Conservation (phyloP, 148 eudicot genomes). For the Fallopia convolvulus region DNA sequence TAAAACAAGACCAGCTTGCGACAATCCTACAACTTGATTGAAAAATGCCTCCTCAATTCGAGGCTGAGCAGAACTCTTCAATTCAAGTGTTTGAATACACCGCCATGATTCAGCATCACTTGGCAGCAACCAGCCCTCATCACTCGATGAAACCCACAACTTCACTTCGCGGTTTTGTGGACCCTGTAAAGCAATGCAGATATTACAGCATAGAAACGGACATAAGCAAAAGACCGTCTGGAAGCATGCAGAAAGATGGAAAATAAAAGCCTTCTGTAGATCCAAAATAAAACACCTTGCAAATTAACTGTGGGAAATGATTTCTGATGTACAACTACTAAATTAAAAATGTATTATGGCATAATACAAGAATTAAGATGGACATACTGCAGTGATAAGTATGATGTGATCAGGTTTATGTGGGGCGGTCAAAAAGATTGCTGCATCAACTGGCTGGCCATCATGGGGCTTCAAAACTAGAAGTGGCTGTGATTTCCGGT, state of each 20-base stretch:
- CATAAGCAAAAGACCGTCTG: background rate
- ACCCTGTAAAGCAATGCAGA: conserved; percentile 40
- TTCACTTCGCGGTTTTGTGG: conserved; percentile 84
- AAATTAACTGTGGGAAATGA: background rate
- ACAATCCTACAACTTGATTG: conserved; percentile 82
- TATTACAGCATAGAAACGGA: background rate
- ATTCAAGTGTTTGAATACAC: conserved; percentile 78
- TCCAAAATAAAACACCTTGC: background rate
- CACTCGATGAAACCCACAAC: conserved; percentile 85
- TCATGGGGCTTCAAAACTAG: conserved; percentile 83
- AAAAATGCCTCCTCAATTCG: conserved; percentile 71
- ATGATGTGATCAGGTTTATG: conserved; percentile 86
- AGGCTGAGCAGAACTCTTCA: conserved; percentile 66
- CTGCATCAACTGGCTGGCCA: conserved; percentile 91
- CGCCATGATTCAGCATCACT: conserved; percentile 95
- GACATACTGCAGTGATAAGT: conserved; percentile 80
- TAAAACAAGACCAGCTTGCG: conserved; percentile 80
- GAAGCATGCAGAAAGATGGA: background rate
- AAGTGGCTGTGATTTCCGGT: conserved; percentile 68
- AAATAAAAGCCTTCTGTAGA: background rate
- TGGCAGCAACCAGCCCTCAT: conserved; percentile 98
- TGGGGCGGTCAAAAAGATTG: conserved; percentile 75
- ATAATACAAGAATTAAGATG: conserved; percentile 9
- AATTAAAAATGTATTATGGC: background rate
- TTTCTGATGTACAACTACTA: background rate